Conservation (phyloP, 768 basidiomycete genomes). For the Boletus subparvulus region DNA sequence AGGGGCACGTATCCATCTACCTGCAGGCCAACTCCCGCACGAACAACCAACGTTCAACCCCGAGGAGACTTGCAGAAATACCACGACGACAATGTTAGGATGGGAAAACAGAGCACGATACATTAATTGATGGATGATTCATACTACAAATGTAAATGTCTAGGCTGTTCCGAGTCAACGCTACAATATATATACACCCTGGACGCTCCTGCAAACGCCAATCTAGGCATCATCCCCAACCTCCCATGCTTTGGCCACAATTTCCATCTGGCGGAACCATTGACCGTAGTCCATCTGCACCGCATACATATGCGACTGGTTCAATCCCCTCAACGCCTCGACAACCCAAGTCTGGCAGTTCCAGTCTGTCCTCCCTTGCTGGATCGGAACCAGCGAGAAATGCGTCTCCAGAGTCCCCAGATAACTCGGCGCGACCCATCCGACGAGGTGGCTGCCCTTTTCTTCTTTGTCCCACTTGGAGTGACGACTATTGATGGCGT, state of each 20-base stretch:
- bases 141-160: neutral
- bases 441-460: neutral
- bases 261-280: slow-evolving; percentile 5
- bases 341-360: slow-evolving; percentile 10
- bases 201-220: too few species aligned
- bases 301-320: slow-evolving; percentile 3
- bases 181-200: neutral
- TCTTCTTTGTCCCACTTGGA: neutral
- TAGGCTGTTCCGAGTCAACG: neutral
- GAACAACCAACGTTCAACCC: too few species aligned
- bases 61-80: too few species aligned
- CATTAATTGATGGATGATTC: neutral
- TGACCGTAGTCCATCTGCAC: slow-evolving; percentile 7
- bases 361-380: slow-evolving; percentile 1
- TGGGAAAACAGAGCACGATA: neutral
- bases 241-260: neutral
- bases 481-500: slow-evolving; percentile 1
- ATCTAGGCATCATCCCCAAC: too few species aligned
- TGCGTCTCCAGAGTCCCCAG: slow-evolving; percentile 1
- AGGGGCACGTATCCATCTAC: too few species aligned
- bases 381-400: slow-evolving; percentile 2
- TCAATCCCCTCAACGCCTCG: slow-evolving; percentile 6
- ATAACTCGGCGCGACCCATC: neutral
- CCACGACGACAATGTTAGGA: too few species aligned
- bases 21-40: too few species aligned